Evolutionary conservation across 192 early-diverging fungal genomes (phyloP).

Genomic region (Linnemannia schmuckeri): DNA sequence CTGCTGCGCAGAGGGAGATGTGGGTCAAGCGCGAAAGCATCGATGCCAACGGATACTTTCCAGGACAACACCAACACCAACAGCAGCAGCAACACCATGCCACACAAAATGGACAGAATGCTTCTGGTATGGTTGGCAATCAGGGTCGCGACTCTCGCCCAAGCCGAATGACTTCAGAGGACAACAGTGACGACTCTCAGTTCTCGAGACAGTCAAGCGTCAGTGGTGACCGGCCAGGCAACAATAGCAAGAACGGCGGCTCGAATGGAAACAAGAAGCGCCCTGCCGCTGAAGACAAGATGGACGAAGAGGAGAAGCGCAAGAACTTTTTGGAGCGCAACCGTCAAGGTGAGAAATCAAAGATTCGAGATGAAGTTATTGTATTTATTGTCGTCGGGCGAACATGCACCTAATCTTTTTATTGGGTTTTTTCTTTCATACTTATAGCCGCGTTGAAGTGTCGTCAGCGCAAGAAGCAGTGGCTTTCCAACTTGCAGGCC

Average conservation of each 20-base stretch:
- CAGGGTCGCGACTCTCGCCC: constrained; percentile 15
- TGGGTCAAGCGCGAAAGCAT: constrained; percentile 51
- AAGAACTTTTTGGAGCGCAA: constrained; percentile 90
- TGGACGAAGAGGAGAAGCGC: constrained; percentile 78
- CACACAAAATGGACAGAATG: constrained; percentile 13
- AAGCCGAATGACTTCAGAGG: constrained; percentile 37
- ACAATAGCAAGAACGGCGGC: constrained; percentile 12
- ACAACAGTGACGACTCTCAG: constrained; percentile 40
- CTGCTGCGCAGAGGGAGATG: constrained; percentile 46
- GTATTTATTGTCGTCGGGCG: too few species aligned
- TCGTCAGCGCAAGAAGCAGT: constrained; percentile 93
- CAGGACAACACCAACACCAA: constrained; percentile 6
- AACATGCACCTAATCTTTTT: background rate
- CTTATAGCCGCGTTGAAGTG: constrained; percentile 87
- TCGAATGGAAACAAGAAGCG: constrained; percentile 31
- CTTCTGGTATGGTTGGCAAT: constrained; percentile 10
- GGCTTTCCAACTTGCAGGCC: constrained; percentile 85
- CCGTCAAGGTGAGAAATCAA: constrained; percentile 72
- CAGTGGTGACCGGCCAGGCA: constrained; percentile 19
- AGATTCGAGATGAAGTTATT: background rate
- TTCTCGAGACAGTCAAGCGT: constrained; percentile 35
- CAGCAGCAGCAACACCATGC: constrained; percentile 17
- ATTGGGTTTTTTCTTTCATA: constrained; percentile 4
- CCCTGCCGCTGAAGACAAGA: constrained; percentile 51
- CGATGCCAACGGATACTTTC: constrained; percentile 21